These are phyloP conservation scores for Pseudoneurospora amorphoporcata DNA, from an alignment of 495 filamentous ascomycete genomes.

Conservation along the genomic window DNA sequence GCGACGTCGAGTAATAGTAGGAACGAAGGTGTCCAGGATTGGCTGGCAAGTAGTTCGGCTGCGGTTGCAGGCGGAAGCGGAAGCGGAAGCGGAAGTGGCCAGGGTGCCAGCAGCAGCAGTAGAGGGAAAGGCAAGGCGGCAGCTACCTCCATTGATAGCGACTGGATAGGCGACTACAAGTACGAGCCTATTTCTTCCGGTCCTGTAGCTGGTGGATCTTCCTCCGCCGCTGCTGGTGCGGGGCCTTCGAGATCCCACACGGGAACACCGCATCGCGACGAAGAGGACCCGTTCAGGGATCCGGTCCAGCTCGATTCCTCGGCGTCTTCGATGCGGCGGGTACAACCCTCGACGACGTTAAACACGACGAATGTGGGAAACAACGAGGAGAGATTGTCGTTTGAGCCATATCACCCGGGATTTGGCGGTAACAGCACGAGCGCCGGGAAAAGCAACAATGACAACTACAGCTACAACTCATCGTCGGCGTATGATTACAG, in stretches of 20 bases:
- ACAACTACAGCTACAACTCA: background rate
- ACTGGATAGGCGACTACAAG: background rate
- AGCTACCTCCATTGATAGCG: constrained; percentile 13
- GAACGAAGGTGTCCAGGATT: background rate
- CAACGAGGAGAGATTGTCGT: constrained; percentile 23
- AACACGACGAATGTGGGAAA: background rate
- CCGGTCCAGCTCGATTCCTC: constrained; percentile 19
- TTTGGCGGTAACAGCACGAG: constrained; percentile 19
- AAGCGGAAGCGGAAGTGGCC: background rate
- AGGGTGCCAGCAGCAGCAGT: background rate
- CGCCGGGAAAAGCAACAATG: background rate
- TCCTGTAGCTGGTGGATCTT: background rate
- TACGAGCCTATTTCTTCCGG: background rate
- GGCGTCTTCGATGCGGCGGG: constrained; percentile 12
- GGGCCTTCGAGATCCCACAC: constrained; percentile 27
- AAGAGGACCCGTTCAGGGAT: constrained; percentile 40
- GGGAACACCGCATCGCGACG: constrained; percentile 22
- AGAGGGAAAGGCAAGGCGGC: constrained; percentile 37
- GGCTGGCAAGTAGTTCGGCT: constrained; percentile 8
- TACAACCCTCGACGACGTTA: constrained; percentile 8
- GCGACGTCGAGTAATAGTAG: background rate
- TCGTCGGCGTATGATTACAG: background rate
- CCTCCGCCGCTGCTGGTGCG: constrained; percentile 2
- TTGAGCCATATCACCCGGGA: constrained; percentile 45
- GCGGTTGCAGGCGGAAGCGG: constrained; percentile 1